Conservation (phyloP, 2,329 filamentous ascomycete genomes). For the Trichocomaceae sp. region DNA sequence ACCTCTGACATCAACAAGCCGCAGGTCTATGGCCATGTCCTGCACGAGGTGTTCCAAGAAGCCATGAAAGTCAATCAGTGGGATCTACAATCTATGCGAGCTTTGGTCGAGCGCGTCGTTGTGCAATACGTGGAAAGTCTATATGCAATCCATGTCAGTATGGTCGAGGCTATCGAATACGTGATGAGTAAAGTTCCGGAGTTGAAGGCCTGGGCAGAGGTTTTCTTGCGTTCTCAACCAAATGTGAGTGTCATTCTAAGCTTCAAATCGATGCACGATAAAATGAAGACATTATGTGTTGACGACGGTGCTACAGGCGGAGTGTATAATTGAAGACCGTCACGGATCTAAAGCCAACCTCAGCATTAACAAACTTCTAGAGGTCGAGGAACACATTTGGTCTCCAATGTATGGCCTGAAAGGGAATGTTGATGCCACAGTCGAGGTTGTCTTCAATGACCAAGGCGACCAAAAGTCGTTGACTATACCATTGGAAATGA, state of each 20-base stretch:
- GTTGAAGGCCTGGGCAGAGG: constrained; percentile 72
- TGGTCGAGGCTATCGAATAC: constrained; percentile 68
- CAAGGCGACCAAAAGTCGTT: constrained; percentile 60
- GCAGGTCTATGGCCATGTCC: constrained; percentile 83
- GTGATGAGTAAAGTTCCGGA: constrained; percentile 76
- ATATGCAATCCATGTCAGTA: constrained; percentile 74
- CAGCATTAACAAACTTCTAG: constrained; percentile 86
- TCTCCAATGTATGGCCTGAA: constrained; percentile 96
- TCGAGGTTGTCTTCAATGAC: constrained; percentile 77
- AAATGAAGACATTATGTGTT: constrained; percentile 17
- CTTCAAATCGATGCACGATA: background rate
- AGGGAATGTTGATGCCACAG: constrained; percentile 94
- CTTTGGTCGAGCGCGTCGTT: constrained; percentile 62
- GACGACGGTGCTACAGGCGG: constrained; percentile 42
- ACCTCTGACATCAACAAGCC: constrained; percentile 72
- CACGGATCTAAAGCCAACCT: constrained; percentile 70
- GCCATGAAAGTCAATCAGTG: constrained; percentile 77
- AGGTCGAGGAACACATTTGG: constrained; percentile 97
- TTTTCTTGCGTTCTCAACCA: constrained; percentile 68
- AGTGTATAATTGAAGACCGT: constrained; percentile 71
- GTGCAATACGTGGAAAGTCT: constrained; percentile 78
- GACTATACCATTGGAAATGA: constrained; percentile 89
- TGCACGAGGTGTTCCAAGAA: constrained; percentile 94
- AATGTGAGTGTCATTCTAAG: constrained; percentile 44
- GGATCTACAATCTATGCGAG: constrained; percentile 61